Evolutionary conservation across 345 rosid species (phyloP), one percentile per base, ranked within the genome.

Genomic region (Nephelium lappaceum): DNA sequence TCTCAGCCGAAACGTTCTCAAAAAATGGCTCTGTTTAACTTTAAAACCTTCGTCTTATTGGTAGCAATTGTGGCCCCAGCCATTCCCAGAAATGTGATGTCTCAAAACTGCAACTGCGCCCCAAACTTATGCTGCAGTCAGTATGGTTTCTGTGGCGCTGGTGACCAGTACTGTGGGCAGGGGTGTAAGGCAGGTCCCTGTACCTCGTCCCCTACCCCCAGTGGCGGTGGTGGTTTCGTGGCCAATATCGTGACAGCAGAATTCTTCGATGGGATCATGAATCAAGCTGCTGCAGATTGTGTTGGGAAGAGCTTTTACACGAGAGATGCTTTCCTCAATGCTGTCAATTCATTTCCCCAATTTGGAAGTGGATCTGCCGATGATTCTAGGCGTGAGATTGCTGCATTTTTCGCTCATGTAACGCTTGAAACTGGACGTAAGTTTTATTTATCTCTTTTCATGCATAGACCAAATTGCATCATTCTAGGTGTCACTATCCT

Each of bases 101-200:
- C 89, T 8, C 95, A 91, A 78, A 86, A 86, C 81, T 90, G 93
- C 31, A 87, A 88, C 42, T 90, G 93, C 62, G 79, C 86, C 4
- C 63, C 87, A 1, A 71, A 83, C 69, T 12, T 81, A 1, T 90
- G 93, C 23, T 90, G 92, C 60, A 88, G 92, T 63, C 81, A 75
- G 42, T 69, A 2, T 21, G 93, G 93, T 12, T 88, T n/a, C 27
- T 88, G 90, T 19, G 90, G 93, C 61, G 47, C 61, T 0, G 47
- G 64, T 0, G 43, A 72, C 0, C 81, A 60, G 0, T 86, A 87
- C 58, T 90, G 91, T 5, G 93, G 93, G 31, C 1, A 36, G 0
- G 90, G 90, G 11, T 90, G 93, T 80, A 80, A 62, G n/a, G 72
- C 75, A 39, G 92, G 90, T n/a, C 90, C 87, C 55, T 87, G 92